Base-by-base conservation (phyloP, 2,329 filamentous ascomycete species). In the Mycosphaerella arachidis region DNA sequence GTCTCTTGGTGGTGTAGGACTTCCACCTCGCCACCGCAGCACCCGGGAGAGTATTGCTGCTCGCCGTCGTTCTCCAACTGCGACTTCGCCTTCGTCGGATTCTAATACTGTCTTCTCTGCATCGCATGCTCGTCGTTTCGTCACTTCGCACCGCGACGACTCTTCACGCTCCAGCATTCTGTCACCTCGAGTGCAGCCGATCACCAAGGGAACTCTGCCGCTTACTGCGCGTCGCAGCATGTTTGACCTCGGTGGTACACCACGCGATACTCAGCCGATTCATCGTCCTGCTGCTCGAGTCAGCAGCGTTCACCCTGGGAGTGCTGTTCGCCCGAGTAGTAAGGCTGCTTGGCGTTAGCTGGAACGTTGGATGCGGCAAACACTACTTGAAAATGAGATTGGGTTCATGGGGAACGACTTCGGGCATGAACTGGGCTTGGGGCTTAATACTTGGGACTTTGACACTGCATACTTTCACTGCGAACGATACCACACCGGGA, bases 61-160 rank as follows among this genome's bases (percentile, higher is more conserved):
- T 66, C 78, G 83, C 62, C 76, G 83, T 52, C 81, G 84, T 60
- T 85, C 83, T 63, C 84, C 83, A 6, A 82, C 80, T 48, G 68
- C 71, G 10, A 75, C 66, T 18, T 78, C 57, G 56, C 82, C 84
- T 13, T 82, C 84, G 1, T 81, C 77, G 55, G 82, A 85, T 65
- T 83, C 82, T 59, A 76, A 77, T 7, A 70, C 87, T 72, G 50
- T 31, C 16, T 88, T 89, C 72, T 87, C 84, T 0, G 84, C 86
- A 27, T 81, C 82, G 57, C 86, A 88, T 63, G 86, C 86, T 29
- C 79, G 87, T 48, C 79, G 87, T 13, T 88, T 89, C 84, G 83
- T 86, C 43, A 85, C 82, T 69, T 82, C 79, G 52, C 82, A 86
- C 65, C 83, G 84, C 46, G 77, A 79, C 53, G 81, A 83, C 18